Evolutionary conservation across 2,329 filamentous ascomycete species (phyloP), one percentile per base, ranked within the genome.

Genomic region (Penicillium sp.): DNA sequence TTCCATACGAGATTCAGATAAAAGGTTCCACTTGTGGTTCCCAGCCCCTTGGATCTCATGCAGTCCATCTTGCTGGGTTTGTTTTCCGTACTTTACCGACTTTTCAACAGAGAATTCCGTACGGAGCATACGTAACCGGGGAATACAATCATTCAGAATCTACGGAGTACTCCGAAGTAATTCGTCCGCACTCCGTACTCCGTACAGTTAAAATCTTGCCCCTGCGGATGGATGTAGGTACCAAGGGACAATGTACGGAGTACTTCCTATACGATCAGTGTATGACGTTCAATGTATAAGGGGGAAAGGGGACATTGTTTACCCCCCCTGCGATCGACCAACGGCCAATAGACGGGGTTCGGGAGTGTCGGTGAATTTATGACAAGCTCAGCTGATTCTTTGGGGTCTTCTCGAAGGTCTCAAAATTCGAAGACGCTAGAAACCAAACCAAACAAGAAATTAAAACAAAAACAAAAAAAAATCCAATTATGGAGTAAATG

Each of bases 321-420:
- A 45, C 44, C 46, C 47, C 18, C 47, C 43, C 36, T 52, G 48
- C 53, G 61, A 64, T 63, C 60, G 48, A 46, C 56, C 46, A 59
- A 56, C 52, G 53, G 58, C 55, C 60, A 57, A 42, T 52, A 54
- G 45, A 39, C 53, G 40, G 50, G 52, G 45, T 38, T 49, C 55
- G 57, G 47, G 51, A 63, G 54, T 63, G 62, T 64, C 61, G 62
- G 62, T 64, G 62, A 63, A 64, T 62, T 64, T 55, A 27, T 61
- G 56, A 57, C 56, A 57, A 57, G 60, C 54, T 60, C 62, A 64
- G 60, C 60, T 63, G 60, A 63, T 57, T 48, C 42, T 43, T 36
- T 54, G 52, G 48, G 54, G 50, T 49, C 51, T 61, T 61, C 60
- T 53, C 49, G 61, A 64, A 62, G 57, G 38, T 43, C 24, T 55